Conservation (phyloP, 2,329 filamentous ascomycete species). For the Cladorrhinum sp. region DNA sequence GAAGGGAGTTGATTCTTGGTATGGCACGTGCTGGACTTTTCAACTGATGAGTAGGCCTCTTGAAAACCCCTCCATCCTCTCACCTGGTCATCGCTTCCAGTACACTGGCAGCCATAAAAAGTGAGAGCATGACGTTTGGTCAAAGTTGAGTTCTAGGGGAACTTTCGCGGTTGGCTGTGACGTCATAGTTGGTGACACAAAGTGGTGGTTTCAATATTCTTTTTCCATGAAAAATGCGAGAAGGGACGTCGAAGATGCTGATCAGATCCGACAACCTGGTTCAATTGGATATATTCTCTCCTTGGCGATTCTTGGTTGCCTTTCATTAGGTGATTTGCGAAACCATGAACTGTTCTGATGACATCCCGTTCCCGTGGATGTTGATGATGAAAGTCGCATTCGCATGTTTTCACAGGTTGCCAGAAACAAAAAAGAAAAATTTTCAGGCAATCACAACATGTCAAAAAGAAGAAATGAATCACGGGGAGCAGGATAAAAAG, state of each 20-base stretch:
- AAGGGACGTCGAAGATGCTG: background rate
- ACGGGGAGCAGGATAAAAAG: no score
- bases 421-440: background rate
- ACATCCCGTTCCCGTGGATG: background rate
- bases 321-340: no score
- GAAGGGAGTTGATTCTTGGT: no score
- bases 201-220: background rate
- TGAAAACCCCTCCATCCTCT: no score
- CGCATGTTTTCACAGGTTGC: no score
- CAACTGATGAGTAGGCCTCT: no score
- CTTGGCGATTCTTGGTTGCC: background rate
- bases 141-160: background rate
- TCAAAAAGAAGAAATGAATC: no score
- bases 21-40: no score
- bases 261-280: background rate
- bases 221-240: background rate
- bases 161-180: background rate
- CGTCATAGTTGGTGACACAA: background rate
- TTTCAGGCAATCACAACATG: background rate
- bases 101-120: background rate
- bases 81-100: background rate
- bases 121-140: background rate
- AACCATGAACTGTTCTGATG: background rate
- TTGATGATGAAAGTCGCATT: background rate
- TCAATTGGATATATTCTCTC: background rate